Evolutionary conservation across 2,329 filamentous ascomycete genomes (phyloP).

Genomic region (Monosporascus sp.): DNA sequence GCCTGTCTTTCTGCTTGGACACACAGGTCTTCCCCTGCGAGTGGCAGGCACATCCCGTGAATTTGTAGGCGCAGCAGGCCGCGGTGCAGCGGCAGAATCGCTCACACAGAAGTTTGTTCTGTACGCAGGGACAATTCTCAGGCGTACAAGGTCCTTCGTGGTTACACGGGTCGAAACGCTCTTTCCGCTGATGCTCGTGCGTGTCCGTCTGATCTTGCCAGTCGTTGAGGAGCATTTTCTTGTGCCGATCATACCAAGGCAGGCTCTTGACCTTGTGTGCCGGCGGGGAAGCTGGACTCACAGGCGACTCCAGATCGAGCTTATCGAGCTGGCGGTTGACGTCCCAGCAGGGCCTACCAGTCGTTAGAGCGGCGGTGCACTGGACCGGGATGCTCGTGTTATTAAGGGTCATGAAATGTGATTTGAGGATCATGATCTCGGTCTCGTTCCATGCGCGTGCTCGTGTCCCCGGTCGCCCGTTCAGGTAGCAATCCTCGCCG

Average conservation of each 20-base stretch:
- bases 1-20: constrained; percentile 49
- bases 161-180: constrained; percentile 59
- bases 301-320: constrained; percentile 30
- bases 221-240: constrained; percentile 48
- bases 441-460: constrained; percentile 42
- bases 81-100: constrained; percentile 63
- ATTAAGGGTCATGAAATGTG: constrained; percentile 39
- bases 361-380: constrained; percentile 45
- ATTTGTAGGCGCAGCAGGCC: constrained; percentile 56
- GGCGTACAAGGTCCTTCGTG: constrained; percentile 62
- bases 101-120: constrained; percentile 61
- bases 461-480: constrained; percentile 26
- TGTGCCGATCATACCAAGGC: constrained; percentile 52
- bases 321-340: constrained; percentile 40
- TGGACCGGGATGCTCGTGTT: constrained; percentile 39
- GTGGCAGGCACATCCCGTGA: constrained; percentile 62
- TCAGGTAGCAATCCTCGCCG: constrained; percentile 38
- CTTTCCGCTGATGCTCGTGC: constrained; percentile 51
- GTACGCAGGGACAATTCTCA: constrained; percentile 57
- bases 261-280: constrained; percentile 37
- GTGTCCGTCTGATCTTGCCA: constrained; percentile 52
- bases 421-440: constrained; percentile 43
- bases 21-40: constrained; percentile 54
- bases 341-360: constrained; percentile 48
- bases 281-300: constrained; percentile 18